Percentiles rank a stretch among this genome's conserved stretches.
phyloP scores from a whole-genome alignment of 805 yeast genomes.

The Blastobotrys chiropterorum region DNA sequence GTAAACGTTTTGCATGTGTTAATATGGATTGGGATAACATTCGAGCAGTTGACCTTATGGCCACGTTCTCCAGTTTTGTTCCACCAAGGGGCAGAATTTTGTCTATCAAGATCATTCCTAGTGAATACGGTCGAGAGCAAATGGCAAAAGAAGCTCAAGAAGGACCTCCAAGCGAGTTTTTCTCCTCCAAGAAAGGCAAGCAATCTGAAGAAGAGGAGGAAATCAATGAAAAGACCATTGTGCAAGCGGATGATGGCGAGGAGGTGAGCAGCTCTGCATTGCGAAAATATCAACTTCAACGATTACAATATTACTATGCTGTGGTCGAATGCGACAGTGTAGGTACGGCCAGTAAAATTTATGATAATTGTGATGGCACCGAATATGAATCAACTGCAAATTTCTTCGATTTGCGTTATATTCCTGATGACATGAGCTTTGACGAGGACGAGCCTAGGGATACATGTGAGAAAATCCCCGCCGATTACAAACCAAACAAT shows the following conservation, averaged over 20 bases:
- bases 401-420: conserved; percentile 82
- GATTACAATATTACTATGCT: conserved; percentile 90
- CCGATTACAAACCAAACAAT: conserved; percentile 67
- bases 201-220: conserved; percentile 39
- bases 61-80: conserved; percentile 67
- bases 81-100: conserved; percentile 66
- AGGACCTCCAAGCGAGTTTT: conserved; percentile 88
- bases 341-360: conserved; percentile 64
- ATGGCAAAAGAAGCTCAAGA: conserved; percentile 84
- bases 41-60: conserved; percentile 80
- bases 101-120: conserved; percentile 59
- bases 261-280: conserved; percentile 81
- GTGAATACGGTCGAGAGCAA: conserved; percentile 88
- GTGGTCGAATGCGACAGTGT: conserved; percentile 76
- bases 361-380: conserved; percentile 86
- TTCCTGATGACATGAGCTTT: conserved; percentile 90
- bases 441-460: conserved; percentile 67
- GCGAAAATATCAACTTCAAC: conserved; percentile 85
- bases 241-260: conserved; percentile 76
- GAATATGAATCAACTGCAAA: conserved; percentile 96
- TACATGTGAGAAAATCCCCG: conserved; percentile 62
- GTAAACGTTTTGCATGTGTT: conserved; percentile 79
- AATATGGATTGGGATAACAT: conserved; percentile 97
- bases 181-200: conserved; percentile 41
- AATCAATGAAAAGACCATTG: conserved; percentile 60